These are phyloP conservation scores for Globisporangium middletonii DNA, from an alignment of 352 stramenopile genomes.

Conservation along the genomic window DNA sequence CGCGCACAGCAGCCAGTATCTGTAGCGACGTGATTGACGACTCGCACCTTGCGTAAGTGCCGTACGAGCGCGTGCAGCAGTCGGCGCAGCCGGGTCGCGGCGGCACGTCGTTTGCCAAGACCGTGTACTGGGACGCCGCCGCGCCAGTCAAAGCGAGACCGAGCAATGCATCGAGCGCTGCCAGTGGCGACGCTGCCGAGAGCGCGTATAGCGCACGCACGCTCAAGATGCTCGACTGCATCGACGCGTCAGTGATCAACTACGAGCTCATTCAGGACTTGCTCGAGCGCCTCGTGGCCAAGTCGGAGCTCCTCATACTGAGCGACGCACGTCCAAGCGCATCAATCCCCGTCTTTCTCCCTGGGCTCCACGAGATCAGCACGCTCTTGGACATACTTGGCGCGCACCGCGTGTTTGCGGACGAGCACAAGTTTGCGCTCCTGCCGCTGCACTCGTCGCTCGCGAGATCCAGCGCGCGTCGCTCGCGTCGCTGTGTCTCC, in stretches of 20 bases:
- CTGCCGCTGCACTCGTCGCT: conserved; percentile 93
- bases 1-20: too few species aligned
- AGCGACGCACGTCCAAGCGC: conserved; percentile 24
- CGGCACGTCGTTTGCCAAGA: conserved; percentile 53
- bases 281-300: conserved; percentile 70
- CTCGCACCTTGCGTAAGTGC: conserved; percentile 41
- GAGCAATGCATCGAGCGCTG: conserved; percentile 7
- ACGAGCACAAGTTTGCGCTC: conserved; percentile 54
- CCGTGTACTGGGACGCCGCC: conserved; percentile 43
- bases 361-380: conserved; percentile 93
- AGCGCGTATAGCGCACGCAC: conserved; percentile 84
- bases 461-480: conserved; percentile 94
- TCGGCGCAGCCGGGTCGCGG: conserved; percentile 55
- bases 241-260: conserved; percentile 92
- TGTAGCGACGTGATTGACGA: conserved; percentile 66
- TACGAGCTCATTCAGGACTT: conserved; percentile 92
- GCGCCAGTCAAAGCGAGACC: conserved; percentile 28
- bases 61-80: conserved; percentile 19
- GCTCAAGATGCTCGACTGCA: conserved; percentile 67
- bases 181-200: not conserved
- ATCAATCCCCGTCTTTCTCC: conserved; percentile 95
- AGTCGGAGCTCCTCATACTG: conserved; percentile 34
- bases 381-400: conserved; percentile 69
- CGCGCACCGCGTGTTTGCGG: conserved; percentile 43
- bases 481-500: conserved; percentile 94